Evolutionary conservation across 1,139 yeast species (phyloP), one percentile per base, ranked within the genome.

Genomic region (Yamadazyma triangularis): DNA sequence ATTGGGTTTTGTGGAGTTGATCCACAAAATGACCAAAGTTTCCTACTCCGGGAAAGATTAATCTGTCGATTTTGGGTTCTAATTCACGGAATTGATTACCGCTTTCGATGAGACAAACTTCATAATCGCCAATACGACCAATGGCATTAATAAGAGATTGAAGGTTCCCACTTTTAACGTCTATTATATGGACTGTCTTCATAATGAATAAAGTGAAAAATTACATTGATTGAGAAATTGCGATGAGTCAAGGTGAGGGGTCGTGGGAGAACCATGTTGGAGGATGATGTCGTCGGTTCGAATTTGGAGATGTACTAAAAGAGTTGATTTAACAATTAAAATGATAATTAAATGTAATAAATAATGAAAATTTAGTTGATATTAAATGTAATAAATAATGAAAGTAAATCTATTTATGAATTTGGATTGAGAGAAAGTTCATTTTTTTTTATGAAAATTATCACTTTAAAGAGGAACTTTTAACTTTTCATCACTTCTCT

Each of bases 21-120:
- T 73, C 75, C 39, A 88, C 87, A 53, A 91, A 89, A 54, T 91
- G 97, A 24, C 95, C 98, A 56, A 78, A 91, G 53, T 88, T 89
- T 16, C 98, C 98, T 4, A 91, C 98, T 15, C 98, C 98, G 10
- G 98, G 98, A 25, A 91, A 71, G 34, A 85, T 65, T 39, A 85
- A 60, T 47, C 64, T 76, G 27, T 66, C 61, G 29, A 82, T 80
- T 10, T 61, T 51, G n/a, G 51, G 36, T 25, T 77, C 56, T 28
- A 60, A 58, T 55, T 42, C 28, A 8, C 40, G 30, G 35, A 67
- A 68, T 27, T 67, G 73, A 19, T 50, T 50, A 8, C 52, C 56
- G 41, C 62, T 53, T 28, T 52, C 58, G 39, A 83, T 70, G 38
- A 76, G 69, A 28, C 63, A 58, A 4, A 82, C 79, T 18, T 67